phyloP scores from a whole-genome alignment of 352 stramenopile species.

The Phytopythium litorale region DNA sequence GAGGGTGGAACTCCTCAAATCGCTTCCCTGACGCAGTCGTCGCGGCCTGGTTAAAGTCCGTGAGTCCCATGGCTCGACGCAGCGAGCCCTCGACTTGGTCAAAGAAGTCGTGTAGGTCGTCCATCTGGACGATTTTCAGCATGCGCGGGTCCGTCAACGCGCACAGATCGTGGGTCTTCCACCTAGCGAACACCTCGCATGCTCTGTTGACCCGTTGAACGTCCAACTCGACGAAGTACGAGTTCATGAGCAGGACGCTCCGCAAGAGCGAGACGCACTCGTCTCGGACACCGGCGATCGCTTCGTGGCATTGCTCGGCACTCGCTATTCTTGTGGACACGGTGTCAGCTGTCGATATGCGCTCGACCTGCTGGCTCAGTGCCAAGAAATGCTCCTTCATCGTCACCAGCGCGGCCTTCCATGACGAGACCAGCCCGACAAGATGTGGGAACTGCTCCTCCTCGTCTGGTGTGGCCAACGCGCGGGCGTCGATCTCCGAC shows the following conservation, averaged over 20 bases:
- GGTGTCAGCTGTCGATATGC: conserved; percentile 26
- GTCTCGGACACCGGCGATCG: conserved; percentile 27
- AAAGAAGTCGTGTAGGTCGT: conserved; percentile 35
- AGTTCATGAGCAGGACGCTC: conserved; percentile 51
- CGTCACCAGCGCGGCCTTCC: conserved; percentile 18
- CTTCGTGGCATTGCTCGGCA: conserved; percentile 37
- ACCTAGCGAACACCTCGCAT: conserved; percentile 20
- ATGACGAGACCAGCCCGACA: conserved; percentile 21
- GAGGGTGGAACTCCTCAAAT: conserved; percentile 52
- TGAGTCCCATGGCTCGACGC: conserved; percentile 34
- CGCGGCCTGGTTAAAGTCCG: conserved; percentile 37
- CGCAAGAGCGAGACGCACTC: conserved; percentile 43
- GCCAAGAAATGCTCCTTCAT: conserved; percentile 34
- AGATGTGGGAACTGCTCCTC: conserved; percentile 34
- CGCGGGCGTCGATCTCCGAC: conserved; percentile 26
- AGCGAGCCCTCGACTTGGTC: conserved; percentile 25
- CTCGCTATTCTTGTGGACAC: conserved; percentile 20
- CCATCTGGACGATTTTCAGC: conserved; percentile 29
- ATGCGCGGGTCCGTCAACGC: conserved; percentile 34
- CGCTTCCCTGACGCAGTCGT: conserved; percentile 29
- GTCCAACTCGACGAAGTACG: conserved; percentile 56
- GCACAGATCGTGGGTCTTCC: conserved; percentile 32
- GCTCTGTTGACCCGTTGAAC: conserved; percentile 41
- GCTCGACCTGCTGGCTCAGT: conserved; percentile 24
- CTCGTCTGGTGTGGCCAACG: conserved; percentile 19